phyloP scores from a whole-genome alignment of 2,329 filamentous ascomycete genomes.

The Emmonsia crescens region DNA sequence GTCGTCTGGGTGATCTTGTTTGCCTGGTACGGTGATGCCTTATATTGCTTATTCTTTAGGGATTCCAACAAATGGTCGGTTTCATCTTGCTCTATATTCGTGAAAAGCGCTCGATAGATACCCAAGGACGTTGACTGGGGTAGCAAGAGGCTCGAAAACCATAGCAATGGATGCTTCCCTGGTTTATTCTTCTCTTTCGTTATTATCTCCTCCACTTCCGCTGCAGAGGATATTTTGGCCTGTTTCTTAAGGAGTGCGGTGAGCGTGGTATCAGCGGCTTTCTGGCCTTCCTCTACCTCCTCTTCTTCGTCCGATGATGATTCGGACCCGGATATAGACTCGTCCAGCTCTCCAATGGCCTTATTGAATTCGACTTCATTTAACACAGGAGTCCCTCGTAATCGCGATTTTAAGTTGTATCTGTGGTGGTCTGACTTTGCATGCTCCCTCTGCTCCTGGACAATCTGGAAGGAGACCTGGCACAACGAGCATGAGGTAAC shows the following conservation, averaged over 20 bases:
- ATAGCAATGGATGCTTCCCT: conserved; percentile 66
- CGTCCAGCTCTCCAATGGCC: conserved; percentile 73
- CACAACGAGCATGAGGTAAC: conserved; percentile 77
- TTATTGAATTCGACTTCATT: conserved; percentile 77
- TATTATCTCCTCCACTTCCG: conserved; percentile 39
- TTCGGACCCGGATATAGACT: conserved; percentile 75
- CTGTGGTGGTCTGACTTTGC: conserved; percentile 82
- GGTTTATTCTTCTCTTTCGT: conserved; percentile 40
- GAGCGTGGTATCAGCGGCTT: conserved; percentile 44
- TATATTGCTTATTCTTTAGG: conserved; percentile 65
- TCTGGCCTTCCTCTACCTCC: conserved; percentile 36
- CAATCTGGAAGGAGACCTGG: conserved; percentile 55
- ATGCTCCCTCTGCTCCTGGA: conserved; percentile 76
- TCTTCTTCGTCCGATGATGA: conserved; percentile 59
- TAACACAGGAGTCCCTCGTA: conserved; percentile 61
- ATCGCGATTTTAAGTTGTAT: conserved; percentile 89
- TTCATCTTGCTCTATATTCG: conserved; percentile 57
- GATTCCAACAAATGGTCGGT: conserved; percentile 53
- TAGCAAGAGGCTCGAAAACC: conserved; percentile 68
- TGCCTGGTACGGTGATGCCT: conserved; percentile 40
- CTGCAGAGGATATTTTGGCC: conserved; percentile 54
- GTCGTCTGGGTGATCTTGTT: conserved; percentile 31
- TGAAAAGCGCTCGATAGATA: conserved; percentile 73
- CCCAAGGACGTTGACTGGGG: conserved; percentile 73
- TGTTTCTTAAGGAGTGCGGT: conserved; percentile 72